These are phyloP conservation scores for Yamadazyma atmosphaerica DNA, from an alignment of 1,139 yeast species.

Conservation along the genomic window DNA sequence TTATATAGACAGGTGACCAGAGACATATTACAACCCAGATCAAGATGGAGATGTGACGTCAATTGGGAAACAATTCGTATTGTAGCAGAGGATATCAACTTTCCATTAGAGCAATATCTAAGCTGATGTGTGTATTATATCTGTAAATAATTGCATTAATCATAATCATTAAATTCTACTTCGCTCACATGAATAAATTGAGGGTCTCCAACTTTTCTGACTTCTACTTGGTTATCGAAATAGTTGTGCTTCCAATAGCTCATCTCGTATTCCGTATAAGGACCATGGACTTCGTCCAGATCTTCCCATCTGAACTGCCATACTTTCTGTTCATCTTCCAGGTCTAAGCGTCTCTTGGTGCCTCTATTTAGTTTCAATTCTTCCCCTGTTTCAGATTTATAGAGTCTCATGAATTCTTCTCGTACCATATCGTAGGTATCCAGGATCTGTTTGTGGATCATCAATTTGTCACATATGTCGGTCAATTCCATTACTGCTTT, in stretches of 20 bases:
- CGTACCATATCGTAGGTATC: constrained; percentile 55
- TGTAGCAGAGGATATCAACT: constrained; percentile 53
- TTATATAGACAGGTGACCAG: constrained; percentile 48
- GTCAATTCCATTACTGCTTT: constrained; percentile 42
- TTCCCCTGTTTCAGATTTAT: constrained; percentile 50
- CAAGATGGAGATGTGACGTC: constrained; percentile 65
- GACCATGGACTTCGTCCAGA: constrained; percentile 55
- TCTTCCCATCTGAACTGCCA: constrained; percentile 71
- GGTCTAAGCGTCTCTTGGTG: constrained; percentile 18
- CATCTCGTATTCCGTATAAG: constrained; percentile 58
- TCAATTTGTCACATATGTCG: constrained; percentile 48
- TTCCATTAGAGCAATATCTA: constrained; percentile 55
- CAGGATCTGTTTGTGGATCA: constrained; percentile 35
- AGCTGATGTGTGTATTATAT: constrained; percentile 17
- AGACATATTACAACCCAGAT: constrained; percentile 61
- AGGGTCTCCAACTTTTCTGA: constrained; percentile 34
- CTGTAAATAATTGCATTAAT: background rate
- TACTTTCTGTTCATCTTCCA: constrained; percentile 18
- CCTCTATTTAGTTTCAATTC: constrained; percentile 24
- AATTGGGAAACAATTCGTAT: constrained; percentile 52
- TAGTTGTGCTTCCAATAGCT: constrained; percentile 57
- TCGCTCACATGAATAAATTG: constrained; percentile 28
- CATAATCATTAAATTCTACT: constrained; percentile 25
- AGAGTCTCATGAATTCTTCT: constrained; percentile 60
- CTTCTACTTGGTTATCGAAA: constrained; percentile 52